A percentile compares a stretch with the other conserved stretches of the same genome.
Evolutionary conservation across 306 rosid species (phyloP).

Genomic region (Cicer bijugum): DNA sequence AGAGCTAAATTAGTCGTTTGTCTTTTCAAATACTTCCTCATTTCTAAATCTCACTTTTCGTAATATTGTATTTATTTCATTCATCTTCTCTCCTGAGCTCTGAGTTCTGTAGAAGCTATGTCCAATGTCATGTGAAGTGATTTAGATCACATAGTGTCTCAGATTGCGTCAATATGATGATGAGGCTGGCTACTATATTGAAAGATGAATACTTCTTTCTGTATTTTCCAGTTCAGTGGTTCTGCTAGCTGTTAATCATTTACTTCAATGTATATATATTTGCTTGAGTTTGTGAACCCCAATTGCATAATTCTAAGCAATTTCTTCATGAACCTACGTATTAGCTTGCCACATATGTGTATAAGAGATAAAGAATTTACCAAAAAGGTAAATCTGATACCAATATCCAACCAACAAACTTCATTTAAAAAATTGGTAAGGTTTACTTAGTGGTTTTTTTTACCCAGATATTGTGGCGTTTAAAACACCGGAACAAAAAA

Average conservation of each 20-base stretch:
- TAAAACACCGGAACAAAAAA: no score
- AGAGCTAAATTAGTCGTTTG: constrained; percentile 9
- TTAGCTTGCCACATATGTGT: neutral
- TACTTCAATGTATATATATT: constrained; percentile 14
- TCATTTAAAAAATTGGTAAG: no score
- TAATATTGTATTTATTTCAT: neutral
- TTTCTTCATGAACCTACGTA: neutral
- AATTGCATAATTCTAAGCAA: neutral
- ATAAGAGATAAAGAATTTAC: no score
- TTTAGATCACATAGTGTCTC: neutral
- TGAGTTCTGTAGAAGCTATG: constrained; percentile 18
- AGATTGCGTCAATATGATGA: neutral
- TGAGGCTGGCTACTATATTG: constrained; percentile 3
- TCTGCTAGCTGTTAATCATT: neutral
- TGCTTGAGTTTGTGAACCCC: constrained; percentile 18
- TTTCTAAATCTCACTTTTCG: constrained; percentile 12
- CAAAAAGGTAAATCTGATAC: no score
- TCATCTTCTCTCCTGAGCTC: constrained; percentile 19
- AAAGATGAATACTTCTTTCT: constrained; percentile 2
- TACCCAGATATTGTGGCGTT: no score
- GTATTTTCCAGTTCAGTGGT: neutral
- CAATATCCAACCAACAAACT: no score
- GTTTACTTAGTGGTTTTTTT: no score
- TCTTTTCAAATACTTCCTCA: constrained; percentile 24
- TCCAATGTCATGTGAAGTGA: constrained; percentile 8